These are phyloP conservation scores for Amphirosellinia nigrospora DNA, from an alignment of 495 filamentous ascomycete genomes.

Conservation along the genomic window DNA sequence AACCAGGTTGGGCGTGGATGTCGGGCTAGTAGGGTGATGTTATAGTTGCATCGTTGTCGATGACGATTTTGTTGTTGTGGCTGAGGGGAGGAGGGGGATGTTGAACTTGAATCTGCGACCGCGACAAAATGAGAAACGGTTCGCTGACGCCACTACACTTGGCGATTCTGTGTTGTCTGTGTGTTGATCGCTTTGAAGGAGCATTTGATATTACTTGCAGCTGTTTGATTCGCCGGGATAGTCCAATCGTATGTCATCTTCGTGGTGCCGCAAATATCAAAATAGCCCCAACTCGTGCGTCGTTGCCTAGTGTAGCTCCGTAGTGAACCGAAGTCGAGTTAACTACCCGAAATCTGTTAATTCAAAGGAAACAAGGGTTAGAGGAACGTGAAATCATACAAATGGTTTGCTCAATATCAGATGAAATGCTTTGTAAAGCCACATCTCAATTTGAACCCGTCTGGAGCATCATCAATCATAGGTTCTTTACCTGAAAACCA, in stretches of 20 bases:
- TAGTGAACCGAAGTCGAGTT: background rate
- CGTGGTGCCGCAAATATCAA: background rate
- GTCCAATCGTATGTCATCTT: background rate
- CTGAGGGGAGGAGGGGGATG: too few relatives aligned
- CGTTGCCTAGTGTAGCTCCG: background rate
- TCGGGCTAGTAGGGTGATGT: background rate
- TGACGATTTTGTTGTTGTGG: too few relatives aligned
- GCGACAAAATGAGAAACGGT: background rate
- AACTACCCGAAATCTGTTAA: background rate
- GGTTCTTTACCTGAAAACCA: too few relatives aligned
- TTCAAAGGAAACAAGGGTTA: background rate
- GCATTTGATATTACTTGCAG: background rate
- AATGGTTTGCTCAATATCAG: too few relatives aligned
- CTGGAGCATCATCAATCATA: too few relatives aligned
- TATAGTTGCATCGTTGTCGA: background rate
- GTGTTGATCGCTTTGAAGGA: background rate
- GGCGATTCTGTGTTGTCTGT: too few relatives aligned
- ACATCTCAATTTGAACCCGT: too few relatives aligned
- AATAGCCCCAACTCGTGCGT: background rate
- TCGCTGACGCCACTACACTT: background rate
- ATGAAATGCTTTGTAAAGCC: too few relatives aligned
- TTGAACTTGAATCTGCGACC: background rate
- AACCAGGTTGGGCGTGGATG: background rate
- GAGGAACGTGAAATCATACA: too few relatives aligned
- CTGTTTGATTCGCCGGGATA: background rate